Percentiles rank a stretch among this genome's conserved stretches.
These are phyloP conservation scores for Datisca glomerata DNA, from an alignment of 306 rosid species.

Conservation along the genomic window DNA sequence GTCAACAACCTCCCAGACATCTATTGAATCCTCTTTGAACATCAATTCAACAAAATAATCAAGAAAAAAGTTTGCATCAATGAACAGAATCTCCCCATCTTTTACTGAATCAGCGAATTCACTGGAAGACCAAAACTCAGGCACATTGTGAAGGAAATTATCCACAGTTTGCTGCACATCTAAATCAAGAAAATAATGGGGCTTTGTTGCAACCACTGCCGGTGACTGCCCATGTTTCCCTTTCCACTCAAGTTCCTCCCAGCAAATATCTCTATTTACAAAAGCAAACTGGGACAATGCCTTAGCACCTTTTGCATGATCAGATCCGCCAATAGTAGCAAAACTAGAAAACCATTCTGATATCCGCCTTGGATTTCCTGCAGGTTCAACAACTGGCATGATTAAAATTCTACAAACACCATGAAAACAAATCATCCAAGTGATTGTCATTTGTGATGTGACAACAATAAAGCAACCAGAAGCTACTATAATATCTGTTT, in stretches of 20 bases:
- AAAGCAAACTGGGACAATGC: slow-evolving; percentile 78
- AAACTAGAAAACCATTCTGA: slow-evolving; percentile 61
- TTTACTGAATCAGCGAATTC: slow-evolving; percentile 70
- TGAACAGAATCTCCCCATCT: slow-evolving; percentile 67
- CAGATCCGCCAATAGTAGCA: slow-evolving; percentile 37
- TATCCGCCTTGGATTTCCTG: slow-evolving; percentile 63
- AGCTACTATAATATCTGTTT: too few relatives aligned
- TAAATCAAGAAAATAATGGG: slow-evolving; percentile 85
- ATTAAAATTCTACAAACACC: slow-evolving; percentile 19
- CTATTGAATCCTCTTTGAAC: slow-evolving; percentile 49
- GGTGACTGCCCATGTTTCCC: slow-evolving; percentile 98
- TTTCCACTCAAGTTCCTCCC: slow-evolving; percentile 98
- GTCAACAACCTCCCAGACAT: slow-evolving; percentile 51
- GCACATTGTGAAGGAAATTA: slow-evolving; percentile 70
- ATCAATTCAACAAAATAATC: slow-evolving; percentile 51
- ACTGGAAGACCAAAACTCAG: slow-evolving; percentile 82
- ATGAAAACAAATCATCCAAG: slow-evolving; percentile 2
- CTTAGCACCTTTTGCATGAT: slow-evolving; percentile 64
- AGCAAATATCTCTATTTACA: slow-evolving; percentile 69
- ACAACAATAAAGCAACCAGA: too few relatives aligned
- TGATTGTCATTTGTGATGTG: too few relatives aligned
- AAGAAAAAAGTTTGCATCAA: slow-evolving; percentile 54
- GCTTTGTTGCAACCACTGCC: slow-evolving; percentile 92
- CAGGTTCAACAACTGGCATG: slow-evolving; percentile 18
- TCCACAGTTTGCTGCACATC: slow-evolving; percentile 58